Base-by-base conservation (phyloP, 345 rosid species). In the Camelina neglecta region DNA sequence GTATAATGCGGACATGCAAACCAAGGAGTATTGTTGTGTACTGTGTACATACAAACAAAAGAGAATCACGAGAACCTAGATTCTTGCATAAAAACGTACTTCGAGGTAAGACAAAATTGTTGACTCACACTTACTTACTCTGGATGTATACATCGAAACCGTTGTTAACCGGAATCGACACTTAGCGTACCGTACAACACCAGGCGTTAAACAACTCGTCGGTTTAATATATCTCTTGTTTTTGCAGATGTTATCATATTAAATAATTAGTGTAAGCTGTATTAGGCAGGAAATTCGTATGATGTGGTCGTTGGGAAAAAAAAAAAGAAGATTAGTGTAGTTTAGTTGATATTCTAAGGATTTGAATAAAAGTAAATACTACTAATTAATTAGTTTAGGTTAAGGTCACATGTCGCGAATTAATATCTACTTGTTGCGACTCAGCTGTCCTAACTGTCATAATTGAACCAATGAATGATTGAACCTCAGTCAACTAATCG, bases 11-110 rank as follows among this genome's bases (percentile, higher is more conserved):
- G 74, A 53, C 57, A 60, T 29, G 73, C 59, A 23, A 39, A 39
- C 20, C 29, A 65, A 36, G 51, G 38, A 6, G 38, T 49, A 47
- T 6, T 12, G 18, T 3, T 67, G 31, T 29, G 31, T 29, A 29
- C 5, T 29, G 61, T 60, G 57, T 8, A 44, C 18, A 49, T 62
- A 47, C 31, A 45, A 38, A 69, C 68, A 69, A 12, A 76, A 55
- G 3, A 63, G 71, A 55, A 65, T 76, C 80, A 76, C 80, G 71
- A 69, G 80, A 45, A 24, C 44, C 44, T 69, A 76, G 75, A 63
- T 62, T 70, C 59, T 76, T 55, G 71, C 48, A 54, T 60, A n/a
- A 44, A 44, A n/a, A n/a, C 74, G 29, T 51, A 60, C n/a, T 24
- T 76, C 75, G 65, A 70, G 71, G 75, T 47, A 2, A 70, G 75